These are phyloP conservation scores for Leishmania major DNA, from an alignment of 208 protist species.

Conservation along the genomic window DNA sequence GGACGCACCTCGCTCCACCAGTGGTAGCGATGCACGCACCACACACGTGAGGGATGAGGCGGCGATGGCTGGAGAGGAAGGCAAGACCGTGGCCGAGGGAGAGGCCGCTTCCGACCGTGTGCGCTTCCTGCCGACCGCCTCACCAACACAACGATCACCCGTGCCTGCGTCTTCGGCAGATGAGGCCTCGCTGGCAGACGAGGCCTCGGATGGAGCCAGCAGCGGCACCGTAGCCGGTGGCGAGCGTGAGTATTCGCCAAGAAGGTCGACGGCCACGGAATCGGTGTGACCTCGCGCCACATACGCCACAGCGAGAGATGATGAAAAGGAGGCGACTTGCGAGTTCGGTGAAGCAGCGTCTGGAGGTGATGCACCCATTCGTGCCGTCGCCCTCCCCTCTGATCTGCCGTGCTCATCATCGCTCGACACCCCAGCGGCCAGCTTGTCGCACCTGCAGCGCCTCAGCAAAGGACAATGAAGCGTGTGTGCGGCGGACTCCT, in stretches of 20 bases:
- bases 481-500: background rate
- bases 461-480: background rate
- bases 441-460: background rate
- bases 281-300: background rate
- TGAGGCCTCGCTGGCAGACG: background rate
- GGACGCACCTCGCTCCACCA: background rate
- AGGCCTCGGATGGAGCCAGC: background rate
- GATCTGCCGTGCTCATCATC: background rate
- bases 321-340: background rate
- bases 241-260: background rate
- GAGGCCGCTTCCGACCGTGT: background rate
- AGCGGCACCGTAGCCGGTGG: background rate
- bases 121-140: background rate
- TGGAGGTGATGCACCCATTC: background rate
- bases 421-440: background rate
- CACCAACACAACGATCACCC: background rate
- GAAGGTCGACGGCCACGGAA: background rate
- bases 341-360: no score
- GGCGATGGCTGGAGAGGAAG: background rate
- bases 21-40: background rate
- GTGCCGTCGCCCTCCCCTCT: background rate
- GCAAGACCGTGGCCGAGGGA: background rate
- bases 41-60: background rate
- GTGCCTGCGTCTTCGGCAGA: background rate
- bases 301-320: background rate